Conservation (phyloP, 345 rosid species). For the Lepidium africanum region DNA sequence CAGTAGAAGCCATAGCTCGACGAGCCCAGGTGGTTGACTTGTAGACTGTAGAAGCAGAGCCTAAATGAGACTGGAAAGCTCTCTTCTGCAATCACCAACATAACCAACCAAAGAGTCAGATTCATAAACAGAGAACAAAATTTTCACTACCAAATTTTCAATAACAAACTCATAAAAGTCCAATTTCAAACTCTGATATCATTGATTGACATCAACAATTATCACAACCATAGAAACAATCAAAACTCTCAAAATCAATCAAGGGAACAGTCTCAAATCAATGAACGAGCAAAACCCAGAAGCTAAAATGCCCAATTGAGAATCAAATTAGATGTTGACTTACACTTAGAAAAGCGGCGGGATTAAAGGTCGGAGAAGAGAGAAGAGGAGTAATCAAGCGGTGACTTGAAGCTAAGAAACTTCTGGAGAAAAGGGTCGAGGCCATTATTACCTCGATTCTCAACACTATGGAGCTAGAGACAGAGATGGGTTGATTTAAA, state of each 20-base stretch:
- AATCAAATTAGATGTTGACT: slow-evolving; percentile 10
- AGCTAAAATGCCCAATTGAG: background rate
- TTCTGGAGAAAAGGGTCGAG: slow-evolving; percentile 38
- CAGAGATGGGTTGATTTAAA: background rate
- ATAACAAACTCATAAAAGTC: background rate
- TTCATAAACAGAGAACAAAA: background rate
- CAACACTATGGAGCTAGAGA: background rate
- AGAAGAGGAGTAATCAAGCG: slow-evolving; percentile 37
- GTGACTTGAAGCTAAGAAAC: slow-evolving; percentile 33
- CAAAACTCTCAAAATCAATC: background rate
- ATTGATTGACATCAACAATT: slow-evolving; percentile 1
- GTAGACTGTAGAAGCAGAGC: slow-evolving; percentile 12
- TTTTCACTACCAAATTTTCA: background rate
- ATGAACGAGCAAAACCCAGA: background rate
- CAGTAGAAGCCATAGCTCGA: slow-evolving; percentile 47
- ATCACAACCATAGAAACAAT: background rate
- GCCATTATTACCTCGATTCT: slow-evolving; percentile 47
- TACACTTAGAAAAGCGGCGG: slow-evolving; percentile 40
- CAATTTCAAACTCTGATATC: background rate
- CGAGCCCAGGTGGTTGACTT: slow-evolving; percentile 30
- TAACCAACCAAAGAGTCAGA: background rate
- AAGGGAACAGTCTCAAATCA: background rate
- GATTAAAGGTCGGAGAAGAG: slow-evolving; percentile 18
- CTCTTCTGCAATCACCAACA: slow-evolving; percentile 39
- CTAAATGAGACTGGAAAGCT: slow-evolving; percentile 22